Evolutionary conservation across 768 basidiomycete species (phyloP), one percentile per base, ranked within the genome.

Genomic region (Fistulinella prunicolor): DNA sequence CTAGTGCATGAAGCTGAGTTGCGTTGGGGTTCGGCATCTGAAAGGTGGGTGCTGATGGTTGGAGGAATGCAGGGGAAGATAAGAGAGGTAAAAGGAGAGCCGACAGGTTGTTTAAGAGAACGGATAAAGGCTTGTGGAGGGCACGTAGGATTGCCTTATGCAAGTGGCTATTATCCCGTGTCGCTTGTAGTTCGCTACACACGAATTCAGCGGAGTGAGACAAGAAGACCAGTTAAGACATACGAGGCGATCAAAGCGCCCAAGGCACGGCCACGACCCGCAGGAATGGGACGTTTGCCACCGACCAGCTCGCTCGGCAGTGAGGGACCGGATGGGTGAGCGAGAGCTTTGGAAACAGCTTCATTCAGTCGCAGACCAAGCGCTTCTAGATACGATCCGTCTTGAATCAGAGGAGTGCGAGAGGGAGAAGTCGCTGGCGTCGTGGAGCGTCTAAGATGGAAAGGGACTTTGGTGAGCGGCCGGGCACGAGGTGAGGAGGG

Each of bases 321-420:
- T 16, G 75, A 74, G 19, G 82, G 73, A 22, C 82, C 81, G 2
- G 73, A 59, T 13, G 87, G 85, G 55, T 84, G 84, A 19, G 78
- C 73, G 42, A 91, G 72, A 3, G 87, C 83, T 67, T 79, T 87
- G 46, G 86, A 85, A 13, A 89, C 86, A 0, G 85, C 87, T 65
- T 92, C 89, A 59, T 84, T 89, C 38, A 92, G 72, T 61, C 85
- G 89, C 46, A 89, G 72, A 56, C 83, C 76, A 38, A 91, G 78
- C 49, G 82, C 79, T 62, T 89, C 85, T 44, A 90, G 73, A 67
- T 89, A 91, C 12, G 86, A 86, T 47, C 85, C 86, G 64, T 90
- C 88, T 55, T 88, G 88, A 24, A 84, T 68, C 26, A 83, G 76
- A 8, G 79, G 72, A 4, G 73, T 62, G 3, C 73, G 60, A 39